These are phyloP conservation scores for Dalbergia cultrata DNA, from an alignment of 306 rosid genomes.

Conservation along the genomic window DNA sequence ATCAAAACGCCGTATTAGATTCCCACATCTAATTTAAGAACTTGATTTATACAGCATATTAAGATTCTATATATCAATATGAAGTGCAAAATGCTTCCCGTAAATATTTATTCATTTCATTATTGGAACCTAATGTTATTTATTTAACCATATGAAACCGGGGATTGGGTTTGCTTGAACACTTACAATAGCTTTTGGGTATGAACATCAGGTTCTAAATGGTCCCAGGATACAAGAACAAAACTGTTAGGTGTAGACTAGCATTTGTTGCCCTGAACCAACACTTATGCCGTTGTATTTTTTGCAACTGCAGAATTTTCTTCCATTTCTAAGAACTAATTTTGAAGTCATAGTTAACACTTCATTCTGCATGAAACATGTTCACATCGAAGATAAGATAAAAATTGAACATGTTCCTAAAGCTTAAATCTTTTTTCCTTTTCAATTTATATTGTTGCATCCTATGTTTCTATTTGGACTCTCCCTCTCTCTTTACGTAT, in stretches of 20 bases:
- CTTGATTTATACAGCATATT: not conserved
- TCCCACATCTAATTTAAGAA: not conserved
- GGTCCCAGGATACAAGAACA: not conserved
- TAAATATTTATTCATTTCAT: not conserved
- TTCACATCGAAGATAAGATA: no score
- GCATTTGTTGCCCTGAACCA: not conserved
- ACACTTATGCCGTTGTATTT: not conserved
- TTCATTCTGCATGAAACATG: no score
- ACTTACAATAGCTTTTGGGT: not conserved
- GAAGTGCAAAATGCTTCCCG: conserved; percentile 9
- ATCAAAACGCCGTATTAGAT: not conserved
- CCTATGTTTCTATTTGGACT: no score
- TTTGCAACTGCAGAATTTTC: no score
- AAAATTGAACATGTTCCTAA: no score
- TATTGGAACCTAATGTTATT: conserved; percentile 6
- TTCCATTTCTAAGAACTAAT: no score
- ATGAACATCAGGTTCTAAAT: not conserved
- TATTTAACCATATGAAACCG: not conserved
- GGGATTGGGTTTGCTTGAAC: not conserved
- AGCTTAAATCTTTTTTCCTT: no score
- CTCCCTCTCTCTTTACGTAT: no score
- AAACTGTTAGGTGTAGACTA: conserved; percentile 7
- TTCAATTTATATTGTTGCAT: no score
- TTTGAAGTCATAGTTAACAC: no score
- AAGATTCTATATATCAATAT: no score